phyloP scores from a whole-genome alignment of 2,329 filamentous ascomycete genomes.

The Fusarium phyllophilum region DNA sequence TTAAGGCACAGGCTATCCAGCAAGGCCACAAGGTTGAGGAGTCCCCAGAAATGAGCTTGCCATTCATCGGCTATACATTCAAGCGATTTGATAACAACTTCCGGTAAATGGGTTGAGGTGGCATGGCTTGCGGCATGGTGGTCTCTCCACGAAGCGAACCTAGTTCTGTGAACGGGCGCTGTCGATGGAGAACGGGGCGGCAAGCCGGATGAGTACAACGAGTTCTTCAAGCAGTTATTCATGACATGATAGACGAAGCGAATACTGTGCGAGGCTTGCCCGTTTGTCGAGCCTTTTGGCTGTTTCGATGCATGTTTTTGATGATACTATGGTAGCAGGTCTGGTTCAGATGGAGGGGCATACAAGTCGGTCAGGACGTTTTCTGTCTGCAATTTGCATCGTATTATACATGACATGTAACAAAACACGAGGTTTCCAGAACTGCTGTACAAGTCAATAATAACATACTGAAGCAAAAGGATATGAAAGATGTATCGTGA shows the following conservation, averaged over 20 bases:
- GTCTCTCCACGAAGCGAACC: constrained; percentile 1
- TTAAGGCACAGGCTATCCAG: constrained; percentile 84
- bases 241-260: constrained; percentile 5
- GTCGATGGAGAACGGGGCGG: neutral
- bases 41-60: constrained; percentile 92
- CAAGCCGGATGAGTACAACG: constrained; percentile 8
- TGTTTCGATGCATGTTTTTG: constrained; percentile 15
- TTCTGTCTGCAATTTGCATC: constrained; percentile 33
- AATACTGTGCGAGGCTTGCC: constrained; percentile 4
- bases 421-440: constrained; percentile 32
- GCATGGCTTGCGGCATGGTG: neutral
- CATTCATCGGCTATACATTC: constrained; percentile 76
- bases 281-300: neutral
- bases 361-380: constrained; percentile 24
- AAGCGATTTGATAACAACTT: constrained; percentile 90
- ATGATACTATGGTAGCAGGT: constrained; percentile 13
- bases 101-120: constrained; percentile 52
- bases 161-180: constrained; percentile 37
- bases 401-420: constrained; percentile 38
- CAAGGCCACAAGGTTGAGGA: constrained; percentile 75
- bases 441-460: constrained; percentile 33
- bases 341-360: constrained; percentile 24
- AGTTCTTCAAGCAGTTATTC: neutral
- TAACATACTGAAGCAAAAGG: constrained; percentile 8
- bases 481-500: neutral